Evolutionary conservation across 1,284 basidiomycete genomes (phyloP).

Genomic region (Microbotryum silenes-acaulis): DNA sequence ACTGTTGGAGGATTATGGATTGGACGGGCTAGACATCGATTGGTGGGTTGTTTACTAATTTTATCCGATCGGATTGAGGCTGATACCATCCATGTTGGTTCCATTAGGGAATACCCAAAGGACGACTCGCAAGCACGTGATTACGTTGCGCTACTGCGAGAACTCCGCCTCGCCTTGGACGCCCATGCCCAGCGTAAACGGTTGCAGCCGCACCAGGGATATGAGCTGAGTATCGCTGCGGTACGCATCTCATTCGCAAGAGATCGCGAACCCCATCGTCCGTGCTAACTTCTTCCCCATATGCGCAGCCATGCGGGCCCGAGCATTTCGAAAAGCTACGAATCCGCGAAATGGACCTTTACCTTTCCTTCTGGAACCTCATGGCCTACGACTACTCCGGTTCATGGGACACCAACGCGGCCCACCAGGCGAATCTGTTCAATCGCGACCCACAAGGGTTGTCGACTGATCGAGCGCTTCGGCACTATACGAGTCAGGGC

Average conservation of each 20-base stretch:
- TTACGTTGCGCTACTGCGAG: conserved; percentile 46
- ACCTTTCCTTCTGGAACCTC: conserved; percentile 77
- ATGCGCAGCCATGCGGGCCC: conserved; percentile 57
- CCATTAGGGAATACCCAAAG: conserved; percentile 46
- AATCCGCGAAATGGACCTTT: conserved; percentile 62
- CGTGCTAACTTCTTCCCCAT: neutral
- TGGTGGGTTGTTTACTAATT: conserved; percentile 25
- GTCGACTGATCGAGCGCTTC: conserved; percentile 63
- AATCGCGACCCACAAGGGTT: conserved; percentile 49
- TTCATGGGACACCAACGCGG: conserved; percentile 44
- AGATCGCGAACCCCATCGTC: neutral
- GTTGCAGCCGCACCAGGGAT: conserved; percentile 37
- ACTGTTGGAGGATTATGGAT: conserved; percentile 73
- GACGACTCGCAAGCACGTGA: conserved; percentile 44
- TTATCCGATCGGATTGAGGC: conserved; percentile 20
- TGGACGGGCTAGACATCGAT: conserved; percentile 58
- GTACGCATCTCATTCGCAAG: conserved; percentile 13
- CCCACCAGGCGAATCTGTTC: conserved; percentile 78
- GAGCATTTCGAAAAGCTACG: conserved; percentile 59
- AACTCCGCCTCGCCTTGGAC: conserved; percentile 44
- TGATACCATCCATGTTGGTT: neutral
- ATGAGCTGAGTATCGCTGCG: conserved; percentile 42
- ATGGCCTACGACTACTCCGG: conserved; percentile 54
- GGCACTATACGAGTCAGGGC: conserved; percentile 58
- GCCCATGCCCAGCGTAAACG: conserved; percentile 38